Base-by-base conservation (phyloP, 2,329 filamentous ascomycete species). In the Sclerotinia borealis region DNA sequence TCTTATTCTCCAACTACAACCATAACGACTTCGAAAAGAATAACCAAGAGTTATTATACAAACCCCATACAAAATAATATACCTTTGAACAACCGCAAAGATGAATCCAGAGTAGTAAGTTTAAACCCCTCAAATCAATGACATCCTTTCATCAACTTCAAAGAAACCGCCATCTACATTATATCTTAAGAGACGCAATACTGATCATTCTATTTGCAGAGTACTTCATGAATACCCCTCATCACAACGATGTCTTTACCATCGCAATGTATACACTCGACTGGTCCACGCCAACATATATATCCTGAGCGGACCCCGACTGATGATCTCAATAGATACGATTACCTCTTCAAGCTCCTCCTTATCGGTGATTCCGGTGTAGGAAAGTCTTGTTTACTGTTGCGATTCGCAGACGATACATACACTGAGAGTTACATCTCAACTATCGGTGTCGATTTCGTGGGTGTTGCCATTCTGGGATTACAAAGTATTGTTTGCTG, bases 361-460 rank as follows among this genome's bases (percentile, higher is more conserved):
- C 93, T 99, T 83, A 99, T 99, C 87, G 95, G 95, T 80, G 95
- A 99, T 79, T 99, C 95, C 79, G 95, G 95, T 87, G 95, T 99
- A 76, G 95, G 95, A 89, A 99, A 99, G 89, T 99, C 95, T 76
- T 99, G 95, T 81, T 79, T 99, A 82, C 85, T 99, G 72, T 85
- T 99, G 77, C 92, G 95, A 82, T 99, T 99, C 77, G 95, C 95
- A 76, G 95, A 97, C 77, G 93, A 97, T 76, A 98, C 95, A 79
- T 99, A 98, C 84, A 99, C 95, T 67, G 95, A 98, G 83, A 96
- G 91, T 78, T 99, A 98, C 83, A 99, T 99, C 82, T 98, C 95
- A 69, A 99, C 95, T 72, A 99, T 99, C 79, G 95, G 95, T 79
- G 95, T 99, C 71, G 95, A 99, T 79, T 99, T 99, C 77, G 92